phyloP scores from a whole-genome alignment of 2,329 filamentous ascomycete species.

The Endothia cerciana region DNA sequence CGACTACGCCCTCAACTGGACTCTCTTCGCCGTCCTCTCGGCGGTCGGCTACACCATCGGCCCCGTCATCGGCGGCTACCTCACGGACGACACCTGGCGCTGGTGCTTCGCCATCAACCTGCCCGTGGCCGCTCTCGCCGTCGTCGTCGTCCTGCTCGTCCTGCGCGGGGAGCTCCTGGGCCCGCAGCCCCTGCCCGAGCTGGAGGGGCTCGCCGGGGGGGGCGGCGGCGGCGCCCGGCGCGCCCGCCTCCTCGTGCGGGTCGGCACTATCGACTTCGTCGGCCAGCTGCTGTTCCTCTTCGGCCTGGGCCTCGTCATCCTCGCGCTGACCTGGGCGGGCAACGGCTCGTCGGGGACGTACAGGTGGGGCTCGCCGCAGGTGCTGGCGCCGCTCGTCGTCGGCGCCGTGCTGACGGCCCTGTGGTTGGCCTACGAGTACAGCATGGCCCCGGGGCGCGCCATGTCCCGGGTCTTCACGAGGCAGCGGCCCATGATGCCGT shows the following conservation, averaged over 20 bases:
- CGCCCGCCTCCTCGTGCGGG: conserved; percentile 45
- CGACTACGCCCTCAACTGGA: conserved; percentile 66
- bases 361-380: conserved; percentile 52
- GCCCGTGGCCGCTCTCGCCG: conserved; percentile 56
- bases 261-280: conserved; percentile 59
- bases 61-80: conserved; percentile 63
- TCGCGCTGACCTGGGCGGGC: conserved; percentile 61
- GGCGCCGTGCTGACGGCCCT: conserved; percentile 45
- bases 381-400: conserved; percentile 52
- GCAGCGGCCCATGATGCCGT: conserved; percentile 68
- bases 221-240: conserved; percentile 28
- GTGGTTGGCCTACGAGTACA: conserved; percentile 57
- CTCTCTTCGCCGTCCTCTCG: conserved; percentile 62
- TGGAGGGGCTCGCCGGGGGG: conserved; percentile 41
- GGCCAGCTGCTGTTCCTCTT: conserved; percentile 61
- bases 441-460: conserved; percentile 53
- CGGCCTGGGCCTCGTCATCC: conserved; percentile 56
- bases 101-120: conserved; percentile 70
- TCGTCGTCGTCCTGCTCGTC: conserved; percentile 59
- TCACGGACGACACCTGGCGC: conserved; percentile 61
- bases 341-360: conserved; percentile 44
- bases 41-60: conserved; percentile 64
- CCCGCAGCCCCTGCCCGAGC: conserved; percentile 51
- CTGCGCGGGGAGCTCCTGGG: conserved; percentile 63
- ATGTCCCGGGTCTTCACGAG: conserved; percentile 53